Evolutionary conservation across 2,329 filamentous ascomycete species (phyloP), one percentile per base, ranked within the genome.

Genomic region (Claviceps spartinae): DNA sequence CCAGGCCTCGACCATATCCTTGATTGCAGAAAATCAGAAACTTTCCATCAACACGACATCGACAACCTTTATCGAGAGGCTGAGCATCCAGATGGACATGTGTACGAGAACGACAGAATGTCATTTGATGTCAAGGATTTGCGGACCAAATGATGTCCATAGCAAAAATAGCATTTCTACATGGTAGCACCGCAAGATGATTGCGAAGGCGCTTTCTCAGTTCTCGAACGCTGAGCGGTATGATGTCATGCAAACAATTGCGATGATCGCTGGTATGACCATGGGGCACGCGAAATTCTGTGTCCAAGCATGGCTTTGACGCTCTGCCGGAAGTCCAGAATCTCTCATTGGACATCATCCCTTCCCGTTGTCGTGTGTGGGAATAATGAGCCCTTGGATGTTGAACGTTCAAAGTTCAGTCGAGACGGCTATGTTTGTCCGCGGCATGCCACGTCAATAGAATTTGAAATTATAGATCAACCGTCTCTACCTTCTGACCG

Each of bases 1-100:
- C 91, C 93, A 0, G 93, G 93, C 0, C 76, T 97, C 59, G 82
- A 86, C 56, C 80, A 88, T n/a, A 84, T 98, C 37, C 72, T 95
- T 45, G 77, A 82, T 42, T 98, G 93, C 68, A 82, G 71, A 2
- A 79, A 89, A 54, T 77, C 78, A 1, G 86, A 87, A 1, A 77
- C 94, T 0, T 98, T 98, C 65, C 93, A 98, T 65, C 87, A 85
- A 56, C 78, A 82, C 56, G 65, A 67, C 1, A 71, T 79, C 50
- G 74, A 79, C 26, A 83, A 89, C 59, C 77, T 94, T 1, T 95
- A 95, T 63, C 88, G 85, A 0, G 81, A 84, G 61, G 87, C 88
- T 1, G 69, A 78, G 49, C 74, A 81, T 49, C 83, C 83, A 0
- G 63, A 69, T 0, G 84, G 84, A 0, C 84, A 88, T 65, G 85